Evolutionary conservation across 306 rosid species (phyloP).

Genomic region (Malus sylvestris): DNA sequence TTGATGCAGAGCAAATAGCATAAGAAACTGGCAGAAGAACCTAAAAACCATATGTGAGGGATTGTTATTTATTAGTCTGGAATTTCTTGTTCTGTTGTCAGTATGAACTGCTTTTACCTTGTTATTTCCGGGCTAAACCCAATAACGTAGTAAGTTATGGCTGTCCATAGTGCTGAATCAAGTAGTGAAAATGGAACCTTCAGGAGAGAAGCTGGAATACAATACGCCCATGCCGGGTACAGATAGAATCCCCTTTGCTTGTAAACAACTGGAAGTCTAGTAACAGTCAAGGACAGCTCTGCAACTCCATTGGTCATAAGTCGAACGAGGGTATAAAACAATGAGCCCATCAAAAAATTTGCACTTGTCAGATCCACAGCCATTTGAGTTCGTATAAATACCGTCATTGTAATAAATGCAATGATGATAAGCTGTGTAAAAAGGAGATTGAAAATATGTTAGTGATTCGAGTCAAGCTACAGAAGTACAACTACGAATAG

Average conservation of each 20-base stretch:
- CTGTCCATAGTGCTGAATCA: slow-evolving; percentile 26
- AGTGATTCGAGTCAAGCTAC: background rate
- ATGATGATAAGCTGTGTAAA: slow-evolving; percentile 52
- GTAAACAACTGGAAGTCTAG: slow-evolving; percentile 41
- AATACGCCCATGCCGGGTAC: slow-evolving; percentile 39
- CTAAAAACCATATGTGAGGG: background rate
- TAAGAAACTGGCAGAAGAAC: slow-evolving; percentile 33
- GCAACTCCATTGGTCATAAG: slow-evolving; percentile 76
- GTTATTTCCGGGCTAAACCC: slow-evolving; percentile 30
- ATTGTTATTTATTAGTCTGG: background rate
- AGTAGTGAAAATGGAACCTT: slow-evolving; percentile 27
- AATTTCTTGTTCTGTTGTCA: background rate
- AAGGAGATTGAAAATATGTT: background rate
- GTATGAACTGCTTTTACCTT: slow-evolving; percentile 15
- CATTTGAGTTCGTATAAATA: slow-evolving; percentile 51
- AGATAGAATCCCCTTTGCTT: slow-evolving; percentile 24
- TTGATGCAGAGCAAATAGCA: slow-evolving; percentile 23
- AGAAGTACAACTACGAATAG: background rate
- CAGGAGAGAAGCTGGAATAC: slow-evolving; percentile 21
- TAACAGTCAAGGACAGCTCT: slow-evolving; percentile 63
- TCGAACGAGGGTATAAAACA: slow-evolving; percentile 67
- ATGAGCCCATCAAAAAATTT: slow-evolving; percentile 53
- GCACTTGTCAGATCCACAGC: slow-evolving; percentile 47
- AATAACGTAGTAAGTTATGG: slow-evolving; percentile 30
- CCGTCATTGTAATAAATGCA: slow-evolving; percentile 68